Base-by-base conservation (phyloP, 2,329 filamentous ascomycete species). In the Fusarium duplospermum region DNA sequence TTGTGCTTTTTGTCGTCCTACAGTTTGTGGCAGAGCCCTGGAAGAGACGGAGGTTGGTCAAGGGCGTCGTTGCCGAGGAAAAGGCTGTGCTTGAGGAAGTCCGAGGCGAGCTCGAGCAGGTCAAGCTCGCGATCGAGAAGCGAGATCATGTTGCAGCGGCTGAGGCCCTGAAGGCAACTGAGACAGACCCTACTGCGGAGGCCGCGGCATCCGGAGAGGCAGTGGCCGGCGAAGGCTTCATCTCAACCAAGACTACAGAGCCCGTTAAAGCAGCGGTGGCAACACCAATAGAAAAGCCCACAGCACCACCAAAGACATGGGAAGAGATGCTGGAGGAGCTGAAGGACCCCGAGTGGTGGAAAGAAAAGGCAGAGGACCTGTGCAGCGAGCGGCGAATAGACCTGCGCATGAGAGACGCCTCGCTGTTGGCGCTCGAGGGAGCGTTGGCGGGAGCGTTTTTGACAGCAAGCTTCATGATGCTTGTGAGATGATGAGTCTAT, bases 11-110 rank as follows among this genome's bases (percentile, higher is more conserved):
- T 80, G 84, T 99, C 62, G 88, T 95, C 20, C 91, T 97, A 77
- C 92, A 98, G 83, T 92, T 97, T 76, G 91, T 96, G 22, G 92
- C 98, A 70, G 96, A 99, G 87, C 96, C 96, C 5, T 98, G 96
- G 94, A 91, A 95, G 76, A 87, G 96, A 77, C 88, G 87, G 79
- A 88, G 94, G 77, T 89, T 99, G 71, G 94, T 98, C 67, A 90
- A 89, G 76, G 95, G 93, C 27, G 94, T 96, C 77, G 93, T 94
- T 74, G 93, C 94, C 77, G 93, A 94, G 78, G 93, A 94, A 81
- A 91, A 92, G 84, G 88, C 83, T 18, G 81, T 86, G 29, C 80
- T 89, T 60, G 85, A 90, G 42, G 84, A 88, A 54, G 85, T 89
- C 11, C 81, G 84, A 64, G 77, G 77, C 40, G 83, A 88, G 78